Base-by-base conservation (phyloP, 139 green algal species). In the Chlamydomonas sphaeroides region DNA sequence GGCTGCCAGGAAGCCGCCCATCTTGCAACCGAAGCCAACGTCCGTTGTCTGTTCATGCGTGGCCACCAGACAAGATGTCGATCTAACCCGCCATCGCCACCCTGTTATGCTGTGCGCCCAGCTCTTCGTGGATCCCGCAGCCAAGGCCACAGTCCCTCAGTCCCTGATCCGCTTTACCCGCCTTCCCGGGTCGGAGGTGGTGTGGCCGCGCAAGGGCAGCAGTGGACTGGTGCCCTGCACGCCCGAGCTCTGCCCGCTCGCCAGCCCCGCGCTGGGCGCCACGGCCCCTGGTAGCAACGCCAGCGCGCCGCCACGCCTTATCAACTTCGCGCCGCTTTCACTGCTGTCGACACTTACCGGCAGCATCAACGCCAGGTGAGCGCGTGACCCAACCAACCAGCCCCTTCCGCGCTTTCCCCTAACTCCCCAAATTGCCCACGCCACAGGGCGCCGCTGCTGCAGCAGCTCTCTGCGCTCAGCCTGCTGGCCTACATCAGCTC, bases 401-500 rank as follows among this genome's bases (percentile, higher is more conserved):
- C 45, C 14, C 45, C 10, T 10, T 14, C 45, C 45, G 14, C 45
- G 45, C 45, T 53, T 14, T 14, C 11, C 45, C 45, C 45, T 14
- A 14, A 21, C 45, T 14, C 45, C 11, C 11, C 45, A 10, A 10
- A 10, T 10, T 53, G 45, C 14, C 45, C 14, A 10, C 45, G 10
- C 45, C 42, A 7, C 74, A 80, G 74, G 38, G 3, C 39, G 38
- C 74, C 74, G 26, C 1, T 62, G 8, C 26, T 80, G 5, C 30
- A 7, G 23, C 74, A 80, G 57, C 39, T 45, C 21, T 7, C 70
- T 0, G 20, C 59, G 7, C 68, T 42, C 17, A 15, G 45, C 41
- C 15, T 80, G 39, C 59, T 80, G 0, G 15, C 3, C n/a, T 80
- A 62, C 74, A 17, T 80, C 30, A 38, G 32, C n/a, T 80, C 74